Evolutionary conservation across 2,329 filamentous ascomycete genomes (phyloP).

Genomic region (Cladosporium sp.): DNA sequence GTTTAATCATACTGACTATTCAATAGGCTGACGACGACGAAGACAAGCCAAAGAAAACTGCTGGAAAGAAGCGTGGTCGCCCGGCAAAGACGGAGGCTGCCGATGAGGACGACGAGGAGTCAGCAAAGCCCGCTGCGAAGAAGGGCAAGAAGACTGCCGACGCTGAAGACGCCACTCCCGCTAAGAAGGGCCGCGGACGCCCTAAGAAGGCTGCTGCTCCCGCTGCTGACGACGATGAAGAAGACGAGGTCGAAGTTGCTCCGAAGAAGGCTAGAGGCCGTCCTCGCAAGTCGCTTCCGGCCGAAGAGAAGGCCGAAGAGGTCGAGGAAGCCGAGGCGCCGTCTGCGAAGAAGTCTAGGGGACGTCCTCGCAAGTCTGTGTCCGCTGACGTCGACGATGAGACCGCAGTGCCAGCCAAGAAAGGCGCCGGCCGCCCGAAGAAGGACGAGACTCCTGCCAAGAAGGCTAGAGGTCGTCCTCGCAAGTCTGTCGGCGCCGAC

Average conservation of each 20-base stretch:
- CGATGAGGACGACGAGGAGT: constrained; percentile 1
- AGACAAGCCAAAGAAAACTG: constrained; percentile 20
- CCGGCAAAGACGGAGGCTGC: background rate
- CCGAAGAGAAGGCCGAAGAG: constrained; percentile 44
- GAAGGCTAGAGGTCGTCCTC: constrained; percentile 27
- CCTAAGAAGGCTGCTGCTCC: constrained; percentile 18
- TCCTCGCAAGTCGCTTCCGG: constrained; percentile 38
- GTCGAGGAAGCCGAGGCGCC: constrained; percentile 42
- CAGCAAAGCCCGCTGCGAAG: constrained; percentile 19
- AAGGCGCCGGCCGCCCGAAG: constrained; percentile 23
- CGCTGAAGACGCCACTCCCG: constrained; percentile 15
- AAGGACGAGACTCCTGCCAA: constrained; percentile 32
- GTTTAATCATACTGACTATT: constrained; percentile 10
- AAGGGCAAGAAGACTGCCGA: constrained; percentile 23
- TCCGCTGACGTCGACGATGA: constrained; percentile 44
- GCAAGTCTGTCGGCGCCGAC: constrained; percentile 11
- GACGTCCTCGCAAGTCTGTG: constrained; percentile 27
- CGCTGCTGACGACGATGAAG: constrained; percentile 25
- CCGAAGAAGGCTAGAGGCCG: constrained; percentile 18
- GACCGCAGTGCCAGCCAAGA: constrained; percentile 3
- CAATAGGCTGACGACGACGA: constrained; percentile 15
- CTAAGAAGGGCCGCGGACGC: constrained; percentile 20
- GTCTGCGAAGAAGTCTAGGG: constrained; percentile 27
- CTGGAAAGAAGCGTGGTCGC: constrained; percentile 13
- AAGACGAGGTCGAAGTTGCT: constrained; percentile 16